Evolutionary conservation across 306 rosid genomes (phyloP), one percentile per base, ranked within the genome.

Genomic region (Purshia tridentata): DNA sequence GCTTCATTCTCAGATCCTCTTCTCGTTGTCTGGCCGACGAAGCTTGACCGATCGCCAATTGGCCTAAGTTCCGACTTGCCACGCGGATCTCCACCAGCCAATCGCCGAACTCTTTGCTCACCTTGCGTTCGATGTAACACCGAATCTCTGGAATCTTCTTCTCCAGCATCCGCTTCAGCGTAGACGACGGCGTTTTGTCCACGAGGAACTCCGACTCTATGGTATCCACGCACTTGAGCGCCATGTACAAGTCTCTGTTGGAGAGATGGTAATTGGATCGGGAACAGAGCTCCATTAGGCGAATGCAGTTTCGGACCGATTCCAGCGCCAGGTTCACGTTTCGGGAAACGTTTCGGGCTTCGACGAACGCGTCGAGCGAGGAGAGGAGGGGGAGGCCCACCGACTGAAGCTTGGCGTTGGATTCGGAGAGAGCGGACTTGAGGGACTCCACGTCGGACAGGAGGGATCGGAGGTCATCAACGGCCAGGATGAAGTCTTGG

Each of bases 51-150:
- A 95, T 95, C 1, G 99, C 98, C 76, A 91, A 73, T 63, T 95
- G 99, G 22, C 99, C 99, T 42, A 95, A 82, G 71, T 92, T 91
- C 71, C 99, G 90, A 72, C 97, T 87, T 69, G 87, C 91, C 3
- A 85, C 93, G 41, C 99, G 99, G 86, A 95, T 95, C 86, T 95
- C 98, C 22, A 95, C 99, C 76, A 95, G 84, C 99, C 99, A 95
- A 74, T 91, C 93, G 22, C 96, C 95, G 57, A 95, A 91, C 78
- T 95, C 97, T 72, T 95, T 95, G 75, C 83, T 91, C 62, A 95
- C 98, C 76, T 86, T 88, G 78, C 93, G 83, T 82, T 95, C 99
- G 51, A 95, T 91, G 77, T 90, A 67, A 53, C 87, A 88, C 10
- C 99, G 96, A 81, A 95, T 92, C 75, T 84, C 99, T 4, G 99